These are phyloP conservation scores for Alternaria angustiovoidea DNA, from an alignment of 2,329 filamentous ascomycete species.

Conservation along the genomic window DNA sequence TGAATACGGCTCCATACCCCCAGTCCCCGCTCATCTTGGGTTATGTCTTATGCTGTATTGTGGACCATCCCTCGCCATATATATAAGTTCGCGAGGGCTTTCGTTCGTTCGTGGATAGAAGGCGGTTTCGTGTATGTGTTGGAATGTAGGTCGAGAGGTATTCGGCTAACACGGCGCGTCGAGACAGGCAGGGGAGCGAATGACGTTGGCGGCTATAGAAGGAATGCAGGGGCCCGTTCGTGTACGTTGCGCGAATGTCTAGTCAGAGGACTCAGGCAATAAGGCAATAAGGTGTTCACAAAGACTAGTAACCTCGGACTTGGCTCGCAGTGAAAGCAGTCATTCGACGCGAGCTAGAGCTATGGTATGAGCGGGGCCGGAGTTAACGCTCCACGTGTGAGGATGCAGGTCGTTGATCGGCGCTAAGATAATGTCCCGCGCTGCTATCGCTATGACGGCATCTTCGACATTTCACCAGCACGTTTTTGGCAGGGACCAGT, in stretches of 20 bases:
- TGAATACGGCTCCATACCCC: conserved; percentile 34
- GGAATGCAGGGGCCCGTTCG: conserved; percentile 1
- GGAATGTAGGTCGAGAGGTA: conserved; percentile 5
- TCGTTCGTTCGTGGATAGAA: not conserved
- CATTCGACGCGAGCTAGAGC: conserved; percentile 15
- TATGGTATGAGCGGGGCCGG: conserved; percentile 18
- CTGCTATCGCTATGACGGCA: conserved; percentile 32
- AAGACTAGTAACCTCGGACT: not conserved
- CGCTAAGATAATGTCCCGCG: conserved; percentile 16
- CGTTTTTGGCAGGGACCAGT: not conserved
- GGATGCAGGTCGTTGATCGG: conserved; percentile 19
- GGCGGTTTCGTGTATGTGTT: not conserved
- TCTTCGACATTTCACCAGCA: conserved; percentile 19
- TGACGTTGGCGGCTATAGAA: conserved; percentile 13
- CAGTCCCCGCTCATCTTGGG: conserved; percentile 39
- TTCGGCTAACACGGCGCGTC: conserved; percentile 18
- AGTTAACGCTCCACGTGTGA: conserved; percentile 27
- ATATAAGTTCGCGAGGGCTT: not conserved
- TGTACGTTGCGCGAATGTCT: not conserved
- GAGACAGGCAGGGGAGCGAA: conserved; percentile 21
- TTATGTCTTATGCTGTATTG: conserved; percentile 21
- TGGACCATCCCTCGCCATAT: conserved; percentile 25
- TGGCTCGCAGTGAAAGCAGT: conserved; percentile 6
- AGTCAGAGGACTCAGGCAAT: not conserved
- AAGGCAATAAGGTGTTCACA: not conserved